Evolutionary conservation across 768 basidiomycete species (phyloP), one percentile per base, ranked within the genome.

Genomic region (Suillus tomentosus): DNA sequence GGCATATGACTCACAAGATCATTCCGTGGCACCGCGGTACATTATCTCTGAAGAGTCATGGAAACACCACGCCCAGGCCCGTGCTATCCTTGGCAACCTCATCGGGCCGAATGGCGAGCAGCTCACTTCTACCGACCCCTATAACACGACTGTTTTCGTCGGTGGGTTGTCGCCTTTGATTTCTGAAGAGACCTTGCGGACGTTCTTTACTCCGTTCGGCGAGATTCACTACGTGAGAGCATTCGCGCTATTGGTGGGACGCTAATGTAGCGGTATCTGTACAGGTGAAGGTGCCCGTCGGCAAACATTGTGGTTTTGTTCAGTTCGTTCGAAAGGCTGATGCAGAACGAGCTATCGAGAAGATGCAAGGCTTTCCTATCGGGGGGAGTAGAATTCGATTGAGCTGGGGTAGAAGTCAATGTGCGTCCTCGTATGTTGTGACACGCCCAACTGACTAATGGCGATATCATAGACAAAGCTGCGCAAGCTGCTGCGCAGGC

Each of bases 321-420:
- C 95, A 97, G 77, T 97, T 94, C 70, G 92, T 96, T 34, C 85
- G 89, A 67, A 95, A 96, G 76, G 87, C 86, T 11, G 95, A 97
- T 76, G 95, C 95, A 13, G 94, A 96, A 75, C 83, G 86, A 43
- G 94, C 95, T 10, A 97, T 97, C 65, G 92, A 95, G 78, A 94
- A 93, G 78, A 95, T 96, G 95, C 95, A 96, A 79, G 95, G 94
- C 31, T 96, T 95, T 74, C 94, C 94, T 5, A 89, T 97, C 67
- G 94, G 93, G 40, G 95, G 95, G 17, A 94, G 94, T 67, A 83
- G 92, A 70, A 95, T 97, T 68, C 85, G 95, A 42, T 78, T 96
- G 67, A 94, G 92, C 72, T 97, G 95, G 95, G 95, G 95, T 48
- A 83, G 95, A 55, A 94, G 91, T 77, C 94, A 96, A 84, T 94